Conservation (phyloP, 2,329 filamentous ascomycete species). For the Verticillium albo-atrum region DNA sequence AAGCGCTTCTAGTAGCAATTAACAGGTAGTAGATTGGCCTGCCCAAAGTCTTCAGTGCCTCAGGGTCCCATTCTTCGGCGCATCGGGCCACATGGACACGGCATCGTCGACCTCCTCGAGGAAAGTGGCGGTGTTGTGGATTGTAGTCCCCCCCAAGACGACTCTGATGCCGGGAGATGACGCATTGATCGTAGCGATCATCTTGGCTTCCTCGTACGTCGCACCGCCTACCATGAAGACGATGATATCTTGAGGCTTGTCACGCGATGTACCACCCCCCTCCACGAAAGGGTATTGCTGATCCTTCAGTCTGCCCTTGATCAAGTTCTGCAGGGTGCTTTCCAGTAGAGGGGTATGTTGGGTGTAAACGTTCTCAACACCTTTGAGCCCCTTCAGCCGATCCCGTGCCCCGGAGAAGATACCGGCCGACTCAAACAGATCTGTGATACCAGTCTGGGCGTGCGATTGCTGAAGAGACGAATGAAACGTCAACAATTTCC, state of each 20-base stretch:
- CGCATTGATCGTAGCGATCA: slow-evolving; percentile 91
- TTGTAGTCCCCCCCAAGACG: slow-evolving; percentile 79
- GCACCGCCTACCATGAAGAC: slow-evolving; percentile 91
- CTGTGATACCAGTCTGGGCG: slow-evolving; percentile 73
- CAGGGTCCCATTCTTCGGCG: not conserved
- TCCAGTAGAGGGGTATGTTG: slow-evolving; percentile 91
- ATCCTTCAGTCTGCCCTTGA: slow-evolving; percentile 84
- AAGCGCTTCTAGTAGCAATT: not conserved
- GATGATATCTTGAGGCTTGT: slow-evolving; percentile 95
- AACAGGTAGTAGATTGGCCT: not conserved
- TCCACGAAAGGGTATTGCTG: slow-evolving; percentile 93
- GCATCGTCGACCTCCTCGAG: slow-evolving; percentile 89
- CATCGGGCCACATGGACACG: slow-evolving; percentile 80
- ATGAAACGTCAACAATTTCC: slow-evolving; percentile 80
- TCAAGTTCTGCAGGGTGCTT: slow-evolving; percentile 82
- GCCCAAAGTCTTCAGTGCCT: not conserved
- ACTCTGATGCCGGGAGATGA: slow-evolving; percentile 83
- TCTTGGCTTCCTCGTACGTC: slow-evolving; percentile 96
- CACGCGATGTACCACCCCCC: slow-evolving; percentile 76
- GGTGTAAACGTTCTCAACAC: slow-evolving; percentile 98
- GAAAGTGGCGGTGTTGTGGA: slow-evolving; percentile 86
- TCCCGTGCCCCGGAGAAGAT: slow-evolving; percentile 87
- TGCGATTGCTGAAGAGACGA: slow-evolving; percentile 77
- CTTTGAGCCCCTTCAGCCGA: slow-evolving; percentile 90
- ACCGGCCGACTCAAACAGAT: slow-evolving; percentile 86